Evolutionary conservation across 164 flowering plant species (phyloP), one percentile per base, ranked within the genome.

Genomic region (Nymphaea thermarum): DNA sequence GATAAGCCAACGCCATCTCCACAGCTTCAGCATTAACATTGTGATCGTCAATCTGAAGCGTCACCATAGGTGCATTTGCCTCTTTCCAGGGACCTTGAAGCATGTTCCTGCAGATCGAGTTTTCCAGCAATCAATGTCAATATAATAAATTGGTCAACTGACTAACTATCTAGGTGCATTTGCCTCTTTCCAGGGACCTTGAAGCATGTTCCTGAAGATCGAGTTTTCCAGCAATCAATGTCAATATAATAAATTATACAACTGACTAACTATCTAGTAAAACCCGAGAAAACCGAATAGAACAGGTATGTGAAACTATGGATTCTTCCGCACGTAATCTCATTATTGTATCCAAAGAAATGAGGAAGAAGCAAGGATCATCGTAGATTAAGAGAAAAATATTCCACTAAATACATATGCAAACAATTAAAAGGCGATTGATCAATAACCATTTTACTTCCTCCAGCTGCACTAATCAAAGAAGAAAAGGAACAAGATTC

Each of bases 41-140:
- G 64, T 77, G 86, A 77, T 95, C 99, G 77, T 95, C 99, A 43
- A 92, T 81, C 64, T 85, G 86, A 85, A 95, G 80, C 18, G 85
- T 85, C 71, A 95, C 77, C 18, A 83, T 65, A 60, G 92, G 87
- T 63, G 97, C 86, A 75, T 66, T 79, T 64, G 97, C 93, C 76
- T 95, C 98, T 80, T 87, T 90, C 98, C 99, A 92, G 4, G 96
- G 99, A 65, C 96, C 99, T 66, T 88, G 93, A 74, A 95, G 89
- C 99, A 95, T 95, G 80, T 95, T 95, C 83, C 99, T 94, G 81
- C 69, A 72, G 69, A n/a, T 41, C 64, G 73, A 53, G 4, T 68
- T 42, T 67, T 44, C 43, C 43, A 64, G 59, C 43, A 43, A 47
- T 47, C 55, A 47, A 47, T 14, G 11, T 47, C 12, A 47, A 51